A percentile compares a stretch with the other conserved stretches of the same genome.
These are phyloP conservation scores for Solanum chacoense DNA, from an alignment of 305 asterid species.

Conservation along the genomic window DNA sequence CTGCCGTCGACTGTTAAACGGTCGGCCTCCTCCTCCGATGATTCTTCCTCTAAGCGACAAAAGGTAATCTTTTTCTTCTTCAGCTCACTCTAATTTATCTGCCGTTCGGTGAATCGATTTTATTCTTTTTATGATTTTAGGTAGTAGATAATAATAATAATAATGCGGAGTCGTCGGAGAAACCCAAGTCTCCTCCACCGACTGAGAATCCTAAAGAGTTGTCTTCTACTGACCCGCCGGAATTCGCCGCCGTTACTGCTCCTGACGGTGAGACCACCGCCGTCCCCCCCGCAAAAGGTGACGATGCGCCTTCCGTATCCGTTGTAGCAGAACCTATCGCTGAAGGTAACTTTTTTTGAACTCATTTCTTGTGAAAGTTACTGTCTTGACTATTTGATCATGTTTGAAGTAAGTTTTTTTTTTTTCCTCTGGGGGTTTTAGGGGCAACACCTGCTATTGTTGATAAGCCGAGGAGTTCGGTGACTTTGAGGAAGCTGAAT, in stretches of 20 bases:
- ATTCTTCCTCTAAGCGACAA: conserved; percentile 74
- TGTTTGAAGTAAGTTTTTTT: background rate
- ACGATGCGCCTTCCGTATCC: conserved; percentile 10
- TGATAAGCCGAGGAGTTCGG: conserved; percentile 50
- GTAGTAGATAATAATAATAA: conserved; percentile 24
- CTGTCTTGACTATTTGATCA: background rate
- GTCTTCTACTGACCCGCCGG: conserved; percentile 58
- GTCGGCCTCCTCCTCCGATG: conserved; percentile 59
- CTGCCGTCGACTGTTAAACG: conserved; percentile 63
- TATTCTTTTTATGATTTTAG: conserved; percentile 18
- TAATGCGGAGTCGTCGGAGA: conserved; percentile 32
- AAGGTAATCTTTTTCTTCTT: conserved; percentile 30
- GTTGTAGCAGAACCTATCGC: conserved; percentile 35
- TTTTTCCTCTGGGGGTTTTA: conserved; percentile 7
- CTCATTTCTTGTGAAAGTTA: background rate
- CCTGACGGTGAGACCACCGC: conserved; percentile 13
- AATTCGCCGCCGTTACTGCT: conserved; percentile 10
- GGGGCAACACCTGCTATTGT: conserved; percentile 32
- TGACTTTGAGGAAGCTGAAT: conserved; percentile 43
- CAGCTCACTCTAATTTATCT: conserved; percentile 3
- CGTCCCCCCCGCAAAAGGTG: background rate
- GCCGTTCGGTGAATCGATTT: background rate
- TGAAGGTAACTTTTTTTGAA: conserved; percentile 21
- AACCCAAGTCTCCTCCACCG: conserved; percentile 18
- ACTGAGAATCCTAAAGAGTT: conserved; percentile 61